Percentiles rank a stretch among this genome's conserved stretches.
Evolutionary conservation across 768 basidiomycete genomes (phyloP).

Genomic region (Hericium rajendrae): DNA sequence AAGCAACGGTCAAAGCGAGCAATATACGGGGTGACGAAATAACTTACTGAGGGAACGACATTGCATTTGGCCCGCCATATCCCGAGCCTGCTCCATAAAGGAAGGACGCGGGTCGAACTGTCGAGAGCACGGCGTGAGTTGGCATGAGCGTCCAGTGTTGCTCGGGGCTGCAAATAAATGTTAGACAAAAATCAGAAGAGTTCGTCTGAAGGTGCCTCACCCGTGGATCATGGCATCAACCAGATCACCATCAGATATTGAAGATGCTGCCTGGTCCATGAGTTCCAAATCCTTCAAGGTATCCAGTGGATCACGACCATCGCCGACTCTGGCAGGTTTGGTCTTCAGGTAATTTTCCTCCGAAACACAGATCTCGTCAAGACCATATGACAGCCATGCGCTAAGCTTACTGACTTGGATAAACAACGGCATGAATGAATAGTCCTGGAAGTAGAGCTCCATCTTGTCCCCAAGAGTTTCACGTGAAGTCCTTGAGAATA

Average conservation of each 20-base stretch:
- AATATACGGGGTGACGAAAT: neutral
- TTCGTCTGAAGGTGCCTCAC: conserved; percentile 31
- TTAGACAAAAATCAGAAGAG: neutral
- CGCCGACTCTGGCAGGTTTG: conserved; percentile 51
- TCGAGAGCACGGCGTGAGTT: conserved; percentile 83
- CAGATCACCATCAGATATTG: conserved; percentile 91
- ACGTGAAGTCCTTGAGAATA: conserved; percentile 74
- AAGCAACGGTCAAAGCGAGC: neutral
- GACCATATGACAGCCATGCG: neutral
- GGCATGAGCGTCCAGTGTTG: conserved; percentile 97
- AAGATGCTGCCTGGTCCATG: conserved; percentile 81
- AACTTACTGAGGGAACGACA: conserved; percentile 79
- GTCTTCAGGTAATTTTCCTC: conserved; percentile 95
- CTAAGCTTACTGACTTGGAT: conserved; percentile 64
- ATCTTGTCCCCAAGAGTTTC: conserved; percentile 86
- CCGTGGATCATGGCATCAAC: conserved; percentile 92
- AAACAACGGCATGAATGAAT: conserved; percentile 88
- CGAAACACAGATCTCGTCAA: neutral
- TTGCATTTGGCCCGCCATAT: conserved; percentile 55
- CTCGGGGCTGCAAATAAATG: conserved; percentile 47
- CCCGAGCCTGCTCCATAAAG: conserved; percentile 66
- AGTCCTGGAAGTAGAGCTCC: conserved; percentile 95
- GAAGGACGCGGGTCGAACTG: conserved; percentile 78
- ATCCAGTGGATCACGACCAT: conserved; percentile 53
- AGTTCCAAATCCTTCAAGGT: conserved; percentile 65